Evolutionary conservation across 306 rosid species (phyloP), one percentile per base, ranked within the genome.

Genomic region (Mimosa pudica): DNA sequence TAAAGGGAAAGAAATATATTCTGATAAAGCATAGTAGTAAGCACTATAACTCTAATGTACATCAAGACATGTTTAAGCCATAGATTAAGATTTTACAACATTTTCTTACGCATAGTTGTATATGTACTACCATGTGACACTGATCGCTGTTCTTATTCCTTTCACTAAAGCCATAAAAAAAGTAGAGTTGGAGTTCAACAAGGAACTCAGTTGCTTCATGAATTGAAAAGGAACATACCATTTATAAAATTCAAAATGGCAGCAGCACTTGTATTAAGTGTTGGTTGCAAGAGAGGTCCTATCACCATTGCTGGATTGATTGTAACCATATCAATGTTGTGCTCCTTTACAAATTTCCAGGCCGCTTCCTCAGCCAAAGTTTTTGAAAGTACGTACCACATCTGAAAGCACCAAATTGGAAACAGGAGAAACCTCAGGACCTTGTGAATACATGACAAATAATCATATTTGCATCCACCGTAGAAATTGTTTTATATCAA

Each of bases 281-380:
- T 88, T 8, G 92, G 94, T 84, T 90, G 94, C 75, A 90, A 83
- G 57, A 90, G 86, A 77, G 94, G 94, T 57, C 94, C 94, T 7
- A 90, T 81, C 78, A 88, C 92, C 92, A 88, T 84, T 20, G 86
- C 85, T n/a, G 94, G 94, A 75, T 88, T 88, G 55, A 90, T 88
- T 20, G 85, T 66, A 74, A 90, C 88, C 90, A 88, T 70, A 85
- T 90, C 92, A 60, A 90, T 79, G 47, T 88, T 89, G 61, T 90
- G 86, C 78, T 90, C 92, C 79, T 79, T 84, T 5, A 70, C 86
- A 77, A 90, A 88, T 75, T 88, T 88, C 94, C 94, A 90, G 63
- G 90, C 94, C 77, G 88, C 86, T 4, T 88, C 90, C 84, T 90
- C 94, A n/a, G 92, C 94, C 82, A 90, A 79, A 65, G 91, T 90